Evolutionary conservation across 805 yeast genomes (phyloP), one percentile per base, ranked within the genome.

Genomic region (Ogataea methanolica): DNA sequence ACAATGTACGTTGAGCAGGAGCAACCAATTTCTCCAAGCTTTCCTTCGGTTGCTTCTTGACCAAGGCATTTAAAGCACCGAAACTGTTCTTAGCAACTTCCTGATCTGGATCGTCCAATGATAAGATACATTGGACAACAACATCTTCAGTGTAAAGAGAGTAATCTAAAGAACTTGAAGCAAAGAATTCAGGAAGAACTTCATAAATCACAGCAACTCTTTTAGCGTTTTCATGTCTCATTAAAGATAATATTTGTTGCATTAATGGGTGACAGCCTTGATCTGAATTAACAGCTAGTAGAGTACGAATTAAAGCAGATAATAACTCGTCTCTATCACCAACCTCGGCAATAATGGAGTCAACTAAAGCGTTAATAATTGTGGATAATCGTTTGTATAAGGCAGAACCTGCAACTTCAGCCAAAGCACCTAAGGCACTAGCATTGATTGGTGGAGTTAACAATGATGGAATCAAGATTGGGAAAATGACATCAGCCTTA

Each of bases 401-500:
- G 0, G 96, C 88, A 35, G 80, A 66, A 23, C 97, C 97, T 22
- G 97, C 96, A 42, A 88, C 97, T 44, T 87, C 82, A 0, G 96
- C 95, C 63, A 91, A 75, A 0, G 95, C 81, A 22, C 94, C 88
- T 49, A 91, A 72, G 4, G 97, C 96, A 46, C 78, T 75, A n/a
- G 96, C 96, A 69, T 90, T 88, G 46, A 91, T 82, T 15, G 97
- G 97, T 6, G 89, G 83, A 6, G 81, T 65, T 61, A 92, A 73
- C 61, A 94, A 75, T 0, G 96, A 79, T 39, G 98, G 97, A 49
- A 92, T 76, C 62, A 94, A 77, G 42, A 88, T 85, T 42, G 98
- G 97, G 90, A 95, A 90, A 47, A 95, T 88, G 3, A 88, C 84
- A 49, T 88, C 95, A 6, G 97, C 78, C 60, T 88, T 88, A 2